Percentiles rank a stretch among this genome's conserved stretches.
phyloP scores from a whole-genome alignment of 495 filamentous ascomycete species.

The Penicillium tannophilum region DNA sequence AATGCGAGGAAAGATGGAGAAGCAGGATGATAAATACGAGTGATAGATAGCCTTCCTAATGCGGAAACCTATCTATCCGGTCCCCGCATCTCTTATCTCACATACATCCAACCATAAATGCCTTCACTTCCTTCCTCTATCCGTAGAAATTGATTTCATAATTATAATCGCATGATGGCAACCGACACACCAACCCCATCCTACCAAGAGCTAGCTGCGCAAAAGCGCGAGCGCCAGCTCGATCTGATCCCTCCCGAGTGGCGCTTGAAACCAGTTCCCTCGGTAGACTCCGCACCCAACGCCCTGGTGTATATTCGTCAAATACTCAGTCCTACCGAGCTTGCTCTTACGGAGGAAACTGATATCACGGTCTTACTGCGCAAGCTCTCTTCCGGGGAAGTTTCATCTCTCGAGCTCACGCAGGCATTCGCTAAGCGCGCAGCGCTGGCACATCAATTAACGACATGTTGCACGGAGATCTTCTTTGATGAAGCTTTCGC shows the following conservation, averaged over 20 bases:
- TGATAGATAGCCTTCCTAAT: constrained; percentile 27
- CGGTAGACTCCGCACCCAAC: constrained; percentile 23
- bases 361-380: constrained; percentile 44
- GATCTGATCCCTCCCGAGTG: constrained; percentile 37
- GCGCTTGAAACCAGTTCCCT: constrained; percentile 30
- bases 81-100: constrained; percentile 24
- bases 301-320: constrained; percentile 26
- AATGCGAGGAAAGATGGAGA: constrained; percentile 31
- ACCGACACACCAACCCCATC: constrained; percentile 9
- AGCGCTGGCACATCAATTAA: constrained; percentile 58
- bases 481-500: constrained; percentile 55
- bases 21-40: constrained; percentile 5
- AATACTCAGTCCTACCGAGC: constrained; percentile 48
- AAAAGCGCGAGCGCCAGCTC: constrained; percentile 34
- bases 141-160: no score
- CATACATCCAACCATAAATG: constrained; percentile 6
- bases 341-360: constrained; percentile 53
- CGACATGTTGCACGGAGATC: constrained; percentile 66
- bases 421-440: constrained; percentile 63
- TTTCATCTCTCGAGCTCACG: constrained; percentile 50
- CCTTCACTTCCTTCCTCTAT: not conserved
- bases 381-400: constrained; percentile 44
- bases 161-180: not conserved
- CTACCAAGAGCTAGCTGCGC: constrained; percentile 30
- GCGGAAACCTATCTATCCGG: constrained; percentile 20